Evolutionary conservation across 768 basidiomycete species (phyloP).

Genomic region (Daedalea quercina): DNA sequence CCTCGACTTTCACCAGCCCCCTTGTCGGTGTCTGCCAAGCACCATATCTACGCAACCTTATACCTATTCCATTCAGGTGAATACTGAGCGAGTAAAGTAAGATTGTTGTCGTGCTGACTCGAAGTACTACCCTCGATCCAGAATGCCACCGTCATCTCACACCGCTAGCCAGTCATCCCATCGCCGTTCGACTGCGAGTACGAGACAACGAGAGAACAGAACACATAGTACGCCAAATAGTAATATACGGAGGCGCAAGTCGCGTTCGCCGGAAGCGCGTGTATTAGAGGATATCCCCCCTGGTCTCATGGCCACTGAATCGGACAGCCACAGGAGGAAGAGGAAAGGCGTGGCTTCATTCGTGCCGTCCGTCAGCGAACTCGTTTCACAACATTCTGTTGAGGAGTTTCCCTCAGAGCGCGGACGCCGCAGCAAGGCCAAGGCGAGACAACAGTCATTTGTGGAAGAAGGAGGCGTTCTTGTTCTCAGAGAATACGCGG

Average conservation of each 20-base stretch:
- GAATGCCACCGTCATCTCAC: neutral
- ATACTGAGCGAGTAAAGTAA: too few relatives aligned
- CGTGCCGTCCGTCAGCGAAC: neutral
- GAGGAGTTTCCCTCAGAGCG: slow-evolving; percentile 9
- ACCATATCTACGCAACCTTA: neutral
- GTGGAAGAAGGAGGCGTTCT: slow-evolving; percentile 8
- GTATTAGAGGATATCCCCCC: slow-evolving; percentile 14
- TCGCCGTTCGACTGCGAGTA: slow-evolving; percentile 9
- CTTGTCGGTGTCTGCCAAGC: neutral
- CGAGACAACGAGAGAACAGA: slow-evolving; percentile 18
- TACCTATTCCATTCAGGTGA: neutral
- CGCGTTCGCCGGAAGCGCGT: slow-evolving; percentile 28
- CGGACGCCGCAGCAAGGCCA: slow-evolving; percentile 10
- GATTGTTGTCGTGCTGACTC: too few relatives aligned
- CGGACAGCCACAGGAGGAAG: slow-evolving; percentile 21
- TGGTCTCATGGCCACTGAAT: slow-evolving; percentile 11
- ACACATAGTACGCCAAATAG: neutral
- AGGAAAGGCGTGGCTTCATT: slow-evolving; percentile 17
- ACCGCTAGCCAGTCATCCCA: neutral
- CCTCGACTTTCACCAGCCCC: neutral
- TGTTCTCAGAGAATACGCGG: slow-evolving; percentile 15
- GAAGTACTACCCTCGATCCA: too few relatives aligned
- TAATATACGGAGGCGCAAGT: slow-evolving; percentile 24
- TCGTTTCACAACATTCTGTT: neutral
- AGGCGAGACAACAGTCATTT: slow-evolving; percentile 3